phyloP scores from a whole-genome alignment of 78 protist species.

The Parvularia atlantis region DNA sequence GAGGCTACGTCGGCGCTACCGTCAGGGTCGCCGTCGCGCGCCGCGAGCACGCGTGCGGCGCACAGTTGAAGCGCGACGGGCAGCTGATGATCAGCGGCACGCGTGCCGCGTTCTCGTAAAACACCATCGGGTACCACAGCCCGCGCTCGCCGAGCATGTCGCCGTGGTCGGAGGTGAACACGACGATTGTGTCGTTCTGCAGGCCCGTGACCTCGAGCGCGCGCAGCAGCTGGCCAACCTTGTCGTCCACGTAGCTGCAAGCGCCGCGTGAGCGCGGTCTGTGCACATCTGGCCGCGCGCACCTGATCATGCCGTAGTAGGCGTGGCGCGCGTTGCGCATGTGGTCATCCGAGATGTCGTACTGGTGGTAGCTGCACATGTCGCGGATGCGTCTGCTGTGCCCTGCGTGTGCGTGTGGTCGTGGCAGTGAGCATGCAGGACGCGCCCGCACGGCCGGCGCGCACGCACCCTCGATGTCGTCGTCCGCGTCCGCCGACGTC shows the following conservation, averaged over 20 bases:
- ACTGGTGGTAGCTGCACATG: not conserved
- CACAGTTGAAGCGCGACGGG: not conserved
- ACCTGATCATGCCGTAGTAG: not conserved
- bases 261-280: constrained; percentile 3
- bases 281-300: not conserved
- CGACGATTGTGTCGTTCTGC: not conserved
- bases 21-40: too few species aligned
- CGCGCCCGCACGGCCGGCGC: not conserved
- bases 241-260: constrained; percentile 2
- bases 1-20: not conserved
- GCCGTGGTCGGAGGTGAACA: constrained; percentile 1
- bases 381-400: not conserved
- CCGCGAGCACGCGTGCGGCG: not conserved
- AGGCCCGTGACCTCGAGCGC: not conserved
- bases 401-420: not conserved
- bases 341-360: not conserved
- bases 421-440: not conserved
- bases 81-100: constrained; percentile 2
- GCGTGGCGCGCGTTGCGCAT: too few species aligned
- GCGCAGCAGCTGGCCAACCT: not conserved
- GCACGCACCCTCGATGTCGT: too few species aligned
- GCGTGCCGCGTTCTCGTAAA: not conserved
- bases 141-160: not conserved
- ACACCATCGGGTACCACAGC: constrained; percentile 1
- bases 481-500: too few species aligned